Percentiles rank a stretch among this genome's conserved stretches.
Conservation (phyloP, 805 yeast genomes). For the Wickerhamomyces chaumierensis region DNA sequence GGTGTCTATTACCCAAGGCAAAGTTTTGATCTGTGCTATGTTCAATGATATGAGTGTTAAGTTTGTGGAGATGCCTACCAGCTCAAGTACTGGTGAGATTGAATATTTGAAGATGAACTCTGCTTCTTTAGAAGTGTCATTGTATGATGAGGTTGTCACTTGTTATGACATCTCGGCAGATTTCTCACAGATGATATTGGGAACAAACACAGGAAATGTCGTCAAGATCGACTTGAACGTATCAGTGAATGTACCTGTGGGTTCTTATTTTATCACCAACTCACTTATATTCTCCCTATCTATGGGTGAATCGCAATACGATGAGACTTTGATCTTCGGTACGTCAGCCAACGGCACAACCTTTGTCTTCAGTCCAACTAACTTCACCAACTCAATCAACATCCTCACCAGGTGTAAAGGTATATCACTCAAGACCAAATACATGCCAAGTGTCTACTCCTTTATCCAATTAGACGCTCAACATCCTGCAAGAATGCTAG, state of each 20-base stretch:
- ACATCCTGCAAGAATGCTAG: conserved; percentile 23
- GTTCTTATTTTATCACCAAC: conserved; percentile 25
- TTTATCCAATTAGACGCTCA: conserved; percentile 32
- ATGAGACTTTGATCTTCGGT: conserved; percentile 22
- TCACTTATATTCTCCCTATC: conserved; percentile 25
- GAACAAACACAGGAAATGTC: conserved; percentile 46
- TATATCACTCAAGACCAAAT: conserved; percentile 19
- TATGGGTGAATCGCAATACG: conserved; percentile 24
- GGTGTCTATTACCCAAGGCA: conserved; percentile 30
- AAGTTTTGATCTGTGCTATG: conserved; percentile 19
- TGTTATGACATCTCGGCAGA: conserved; percentile 32
- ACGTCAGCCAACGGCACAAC: conserved; percentile 32
- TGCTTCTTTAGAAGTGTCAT: conserved; percentile 17
- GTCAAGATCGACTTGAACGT: conserved; percentile 39
- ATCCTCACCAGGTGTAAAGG: conserved; percentile 22
- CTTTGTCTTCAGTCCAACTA: conserved; percentile 24
- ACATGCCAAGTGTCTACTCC: conserved; percentile 23
- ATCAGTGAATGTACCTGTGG: conserved; percentile 22
- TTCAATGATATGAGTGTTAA: conserved; percentile 50
- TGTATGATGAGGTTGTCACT: conserved; percentile 26
- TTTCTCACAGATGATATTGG: conserved; percentile 35
- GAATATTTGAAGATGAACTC: conserved; percentile 11
- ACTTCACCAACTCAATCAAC: conserved; percentile 19
- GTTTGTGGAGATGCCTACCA: conserved; percentile 23
- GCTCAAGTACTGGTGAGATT: conserved; percentile 14